Evolutionary conservation across 2,329 filamentous ascomycete genomes (phyloP).

Genomic region (Exophiala oligosperma): DNA sequence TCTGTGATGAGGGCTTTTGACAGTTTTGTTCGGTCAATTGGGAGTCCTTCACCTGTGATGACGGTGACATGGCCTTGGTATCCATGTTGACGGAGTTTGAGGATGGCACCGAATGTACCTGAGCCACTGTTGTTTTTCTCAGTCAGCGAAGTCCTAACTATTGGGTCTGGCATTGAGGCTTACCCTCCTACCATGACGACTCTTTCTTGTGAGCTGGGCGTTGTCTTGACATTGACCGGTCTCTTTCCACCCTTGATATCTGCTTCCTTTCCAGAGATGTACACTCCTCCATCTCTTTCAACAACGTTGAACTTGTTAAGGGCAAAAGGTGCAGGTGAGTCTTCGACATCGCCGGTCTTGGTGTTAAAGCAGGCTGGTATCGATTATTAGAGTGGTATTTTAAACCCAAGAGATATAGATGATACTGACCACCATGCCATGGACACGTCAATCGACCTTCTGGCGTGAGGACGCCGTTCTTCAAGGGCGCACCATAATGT

Average conservation of each 20-base stretch:
- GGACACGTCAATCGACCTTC: conserved; percentile 87
- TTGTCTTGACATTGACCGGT: conserved; percentile 72
- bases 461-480: conserved; percentile 78
- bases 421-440: conserved; percentile 81
- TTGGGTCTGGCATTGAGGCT: conserved; percentile 22
- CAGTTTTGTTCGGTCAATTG: conserved; percentile 91
- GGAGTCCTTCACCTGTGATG: conserved; percentile 79
- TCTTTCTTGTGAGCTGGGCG: conserved; percentile 58
- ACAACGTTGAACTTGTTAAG: conserved; percentile 77
- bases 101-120: conserved; percentile 76
- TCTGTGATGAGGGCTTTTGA: conserved; percentile 91
- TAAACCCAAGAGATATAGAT: neutral
- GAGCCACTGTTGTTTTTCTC: conserved; percentile 60
- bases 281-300: conserved; percentile 80
- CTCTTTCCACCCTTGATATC: conserved; percentile 75
- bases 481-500: conserved; percentile 89
- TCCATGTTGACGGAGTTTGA: conserved; percentile 78
- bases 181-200: conserved; percentile 81
- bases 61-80: conserved; percentile 79
- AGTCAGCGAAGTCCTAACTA: conserved; percentile 14
- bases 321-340: conserved; percentile 87
- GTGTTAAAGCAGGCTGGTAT: conserved; percentile 83
- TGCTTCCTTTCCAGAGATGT: conserved; percentile 76
- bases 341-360: conserved; percentile 87
- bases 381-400: conserved; percentile 9